Evolutionary conservation across 2,329 filamentous ascomycete species (phyloP), one percentile per base, ranked within the genome.

Genomic region (Fusarium nematophilum): DNA sequence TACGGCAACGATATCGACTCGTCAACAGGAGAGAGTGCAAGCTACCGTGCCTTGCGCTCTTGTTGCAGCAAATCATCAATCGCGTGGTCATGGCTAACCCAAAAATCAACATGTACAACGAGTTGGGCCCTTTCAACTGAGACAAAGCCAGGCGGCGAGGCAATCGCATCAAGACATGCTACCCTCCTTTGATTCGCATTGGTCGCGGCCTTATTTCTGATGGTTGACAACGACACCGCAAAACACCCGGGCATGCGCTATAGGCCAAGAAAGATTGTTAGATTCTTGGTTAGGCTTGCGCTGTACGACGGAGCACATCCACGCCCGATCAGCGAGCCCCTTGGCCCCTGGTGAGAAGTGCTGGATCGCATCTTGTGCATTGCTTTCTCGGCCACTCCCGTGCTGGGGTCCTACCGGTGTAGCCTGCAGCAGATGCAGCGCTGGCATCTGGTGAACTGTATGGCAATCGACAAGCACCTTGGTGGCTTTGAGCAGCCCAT

Each of bases 341-440:
- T 48, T 57, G 47, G 51, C 55, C 59, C 59, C 59, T 62, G 60
- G 57, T 37, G 60, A 52, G 51, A 50, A n/a, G 47, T 65, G 56
- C 65, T 57, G 57, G 53, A 68, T 68, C 62, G 55, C 53, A 63
- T 69, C 62, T 66, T 59, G 64, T 66, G 55, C 59, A 60, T 62
- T 45, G 51, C 45, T 45, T 44, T 43, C 46, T 67, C 53, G 62
- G 62, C 55, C 62, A 61, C 62, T 63, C 64, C 65, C 64, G 66
- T 57, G 39, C 53, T 49, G 38, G 64, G 49, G 56, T 57, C 36
- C 38, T 34, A 46, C 30, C 48, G 48, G 53, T 58, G 59, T 61
- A 60, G 26, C 39, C 45, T 55, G 39, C 42, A 57, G 52, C 54
- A 55, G 49, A 64, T 54, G 53, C 49, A 53, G 51, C 53, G 47